Percentiles rank a stretch among this genome's conserved stretches.
Conservation (phyloP, 495 filamentous ascomycete species). For the Sporormia fimetaria region DNA sequence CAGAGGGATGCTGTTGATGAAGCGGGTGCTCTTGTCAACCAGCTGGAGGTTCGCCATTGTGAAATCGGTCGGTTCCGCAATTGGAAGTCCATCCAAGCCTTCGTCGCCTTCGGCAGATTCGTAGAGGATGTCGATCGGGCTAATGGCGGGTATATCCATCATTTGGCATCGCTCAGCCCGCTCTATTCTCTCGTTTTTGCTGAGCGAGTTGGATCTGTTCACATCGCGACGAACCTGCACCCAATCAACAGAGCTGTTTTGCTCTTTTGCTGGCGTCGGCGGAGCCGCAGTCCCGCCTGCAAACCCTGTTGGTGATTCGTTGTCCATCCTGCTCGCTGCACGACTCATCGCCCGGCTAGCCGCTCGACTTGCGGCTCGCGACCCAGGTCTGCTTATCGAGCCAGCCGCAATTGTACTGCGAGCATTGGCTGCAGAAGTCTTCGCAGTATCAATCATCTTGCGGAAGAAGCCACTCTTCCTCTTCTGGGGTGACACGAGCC, state of each 20-base stretch:
- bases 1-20: conserved; percentile 79
- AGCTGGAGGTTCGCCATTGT: conserved; percentile 62
- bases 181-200: conserved; percentile 74
- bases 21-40: conserved; percentile 92
- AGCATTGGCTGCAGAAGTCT: conserved; percentile 82
- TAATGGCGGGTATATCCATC: conserved; percentile 79
- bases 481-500: conserved; percentile 72
- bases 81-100: conserved; percentile 68
- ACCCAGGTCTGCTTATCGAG: conserved; percentile 33
- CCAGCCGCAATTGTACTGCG: conserved; percentile 70
- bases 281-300: conserved; percentile 40
- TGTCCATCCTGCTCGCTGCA: conserved; percentile 31
- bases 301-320: conserved; percentile 38
- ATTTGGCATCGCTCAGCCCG: conserved; percentile 87
- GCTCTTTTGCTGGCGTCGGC: conserved; percentile 44
- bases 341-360: conserved; percentile 4
- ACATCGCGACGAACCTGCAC: conserved; percentile 91
- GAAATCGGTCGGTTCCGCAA: conserved; percentile 77
- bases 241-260: conserved; percentile 65
- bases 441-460: conserved; percentile 88
- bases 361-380: conserved; percentile 24
- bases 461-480: conserved; percentile 95
- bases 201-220: conserved; percentile 85
- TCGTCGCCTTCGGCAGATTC: conserved; percentile 86
- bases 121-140: conserved; percentile 76